Evolutionary conservation across 2,329 filamentous ascomycete genomes (phyloP).

Genomic region (Ampelomyces quisqualis): DNA sequence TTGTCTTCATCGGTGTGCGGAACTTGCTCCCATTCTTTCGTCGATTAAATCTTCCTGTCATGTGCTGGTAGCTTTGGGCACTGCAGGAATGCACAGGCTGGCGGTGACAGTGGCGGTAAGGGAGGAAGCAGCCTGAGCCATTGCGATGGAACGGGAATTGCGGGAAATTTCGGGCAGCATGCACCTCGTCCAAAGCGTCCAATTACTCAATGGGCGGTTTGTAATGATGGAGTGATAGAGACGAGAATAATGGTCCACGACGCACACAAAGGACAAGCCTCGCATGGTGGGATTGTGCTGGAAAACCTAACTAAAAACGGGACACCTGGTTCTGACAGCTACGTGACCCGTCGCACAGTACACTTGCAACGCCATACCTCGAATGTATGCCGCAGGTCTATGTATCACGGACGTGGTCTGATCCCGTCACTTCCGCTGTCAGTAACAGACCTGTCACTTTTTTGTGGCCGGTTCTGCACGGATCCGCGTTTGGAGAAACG

Average conservation of each 20-base stretch:
- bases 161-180: constrained; percentile 34
- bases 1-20: constrained; percentile 11
- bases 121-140: constrained; percentile 13
- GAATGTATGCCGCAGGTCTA: constrained; percentile 7
- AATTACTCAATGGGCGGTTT: not conserved
- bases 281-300: constrained; percentile 12
- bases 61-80: not conserved
- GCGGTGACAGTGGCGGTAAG: constrained; percentile 25
- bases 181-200: constrained; percentile 18
- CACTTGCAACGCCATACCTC: constrained; percentile 7
- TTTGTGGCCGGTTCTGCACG: constrained; percentile 26
- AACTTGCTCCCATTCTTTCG: constrained; percentile 1
- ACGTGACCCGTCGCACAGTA: constrained; percentile 29
- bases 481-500: constrained; percentile 26
- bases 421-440: constrained; percentile 35
- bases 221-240: constrained; percentile 21
- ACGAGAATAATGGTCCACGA: constrained; percentile 24
- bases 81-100: constrained; percentile 2
- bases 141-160: constrained; percentile 27
- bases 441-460: constrained; percentile 38
- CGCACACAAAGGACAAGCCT: constrained; percentile 24
- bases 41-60: constrained; percentile 6
- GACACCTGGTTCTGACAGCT: constrained; percentile 34
- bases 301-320: constrained; percentile 19
- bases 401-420: constrained; percentile 30